Evolutionary conservation across 108 stramenopile genomes (phyloP).

Genomic region (Conticribra guillardii): DNA sequence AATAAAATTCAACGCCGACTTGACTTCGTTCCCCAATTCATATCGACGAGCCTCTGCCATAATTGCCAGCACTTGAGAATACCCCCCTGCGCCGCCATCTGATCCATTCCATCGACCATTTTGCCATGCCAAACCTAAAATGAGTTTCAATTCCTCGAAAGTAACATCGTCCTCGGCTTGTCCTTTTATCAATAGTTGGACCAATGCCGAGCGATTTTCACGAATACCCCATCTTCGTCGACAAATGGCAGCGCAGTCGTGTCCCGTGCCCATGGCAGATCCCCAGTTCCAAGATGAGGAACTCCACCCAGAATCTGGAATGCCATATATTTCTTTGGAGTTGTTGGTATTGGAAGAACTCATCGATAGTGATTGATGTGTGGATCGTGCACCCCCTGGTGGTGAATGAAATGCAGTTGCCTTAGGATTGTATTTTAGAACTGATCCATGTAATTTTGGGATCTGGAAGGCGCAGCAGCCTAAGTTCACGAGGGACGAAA

Average conservation of each 20-base stretch:
- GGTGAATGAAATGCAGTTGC: no score
- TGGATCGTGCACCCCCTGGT: no score
- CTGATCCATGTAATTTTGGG: no score
- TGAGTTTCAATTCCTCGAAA: conserved; percentile 84
- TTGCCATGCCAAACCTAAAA: conserved; percentile 76
- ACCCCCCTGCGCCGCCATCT: conserved; percentile 64
- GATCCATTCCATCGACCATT: conserved; percentile 61
- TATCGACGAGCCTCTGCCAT: conserved; percentile 79
- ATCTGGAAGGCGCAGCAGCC: no score
- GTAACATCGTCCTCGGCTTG: conserved; percentile 24
- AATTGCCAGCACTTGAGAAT: conserved; percentile 57
- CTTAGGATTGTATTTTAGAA: no score
- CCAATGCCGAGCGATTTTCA: conserved; percentile 46
- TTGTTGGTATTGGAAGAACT: neutral
- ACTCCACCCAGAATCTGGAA: conserved; percentile 75
- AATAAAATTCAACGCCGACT: conserved; percentile 47
- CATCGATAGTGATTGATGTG: neutral
- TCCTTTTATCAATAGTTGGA: conserved; percentile 46
- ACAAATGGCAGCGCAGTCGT: conserved; percentile 82
- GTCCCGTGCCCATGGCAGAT: conserved; percentile 75
- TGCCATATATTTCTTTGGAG: conserved; percentile 68
- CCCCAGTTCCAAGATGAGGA: conserved; percentile 85
- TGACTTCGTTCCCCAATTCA: conserved; percentile 52
- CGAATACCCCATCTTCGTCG: conserved; percentile 54
- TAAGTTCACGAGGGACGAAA: neutral